Conservation (phyloP, 805 yeast species). For the Candida andamanensis region DNA sequence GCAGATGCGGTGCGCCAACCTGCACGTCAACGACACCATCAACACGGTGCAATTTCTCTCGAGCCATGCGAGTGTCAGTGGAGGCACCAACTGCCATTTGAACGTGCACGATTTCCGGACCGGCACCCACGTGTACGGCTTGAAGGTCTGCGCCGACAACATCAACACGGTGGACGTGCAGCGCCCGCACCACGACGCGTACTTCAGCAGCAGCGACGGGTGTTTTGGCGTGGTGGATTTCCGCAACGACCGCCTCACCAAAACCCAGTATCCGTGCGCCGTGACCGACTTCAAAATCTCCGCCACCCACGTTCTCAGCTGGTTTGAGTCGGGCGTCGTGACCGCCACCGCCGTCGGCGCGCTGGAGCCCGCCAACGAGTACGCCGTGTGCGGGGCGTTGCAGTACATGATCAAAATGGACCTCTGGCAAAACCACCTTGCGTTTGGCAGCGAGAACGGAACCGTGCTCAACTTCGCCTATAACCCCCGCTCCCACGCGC, state of each 20-base stretch:
- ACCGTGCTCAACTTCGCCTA: too few species aligned
- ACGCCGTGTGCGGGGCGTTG: slow-evolving; percentile 3
- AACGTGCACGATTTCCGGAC: slow-evolving; percentile 20
- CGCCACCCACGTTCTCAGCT: neutral
- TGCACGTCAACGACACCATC: slow-evolving; percentile 13
- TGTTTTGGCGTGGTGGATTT: slow-evolving; percentile 19
- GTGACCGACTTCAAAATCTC: slow-evolving; percentile 8
- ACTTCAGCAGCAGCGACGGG: slow-evolving; percentile 20
- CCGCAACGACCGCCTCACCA: too few species aligned
- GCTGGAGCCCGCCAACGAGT: too few species aligned
- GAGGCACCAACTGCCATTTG: slow-evolving; percentile 21
- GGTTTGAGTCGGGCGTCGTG: slow-evolving; percentile 7
- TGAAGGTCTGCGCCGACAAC: slow-evolving; percentile 20
- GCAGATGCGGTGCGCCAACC: slow-evolving; percentile 1
- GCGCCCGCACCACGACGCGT: slow-evolving; percentile 6
- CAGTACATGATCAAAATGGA: slow-evolving; percentile 4
- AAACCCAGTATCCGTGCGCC: too few species aligned
- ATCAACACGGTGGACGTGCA: slow-evolving; percentile 16
- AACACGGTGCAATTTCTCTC: slow-evolving; percentile 18
- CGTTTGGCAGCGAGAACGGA: slow-evolving; percentile 5
- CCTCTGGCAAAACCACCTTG: neutral
- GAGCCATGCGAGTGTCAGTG: slow-evolving; percentile 16
- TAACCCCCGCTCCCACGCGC: too few species aligned
- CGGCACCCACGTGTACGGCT: slow-evolving; percentile 8
- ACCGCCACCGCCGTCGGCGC: too few species aligned